Evolutionary conservation across 345 rosid species (phyloP), one percentile per base, ranked within the genome.

Genomic region (Lepidium didymum): DNA sequence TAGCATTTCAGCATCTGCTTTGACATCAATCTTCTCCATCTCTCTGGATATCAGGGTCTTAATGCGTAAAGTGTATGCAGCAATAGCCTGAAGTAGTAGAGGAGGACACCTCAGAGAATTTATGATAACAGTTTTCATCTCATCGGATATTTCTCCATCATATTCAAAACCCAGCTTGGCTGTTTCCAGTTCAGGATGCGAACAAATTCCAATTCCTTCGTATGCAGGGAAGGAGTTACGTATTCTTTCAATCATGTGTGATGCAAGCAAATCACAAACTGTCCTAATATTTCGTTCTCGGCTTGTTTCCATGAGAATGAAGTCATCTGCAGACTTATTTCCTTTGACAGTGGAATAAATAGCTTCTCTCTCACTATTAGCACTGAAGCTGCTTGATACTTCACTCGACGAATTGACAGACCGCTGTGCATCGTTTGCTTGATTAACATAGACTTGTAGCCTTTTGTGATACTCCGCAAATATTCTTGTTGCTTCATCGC

Each of bases 271-370:
- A 70, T 93, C 99, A 63, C 97, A 94, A 14, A 87, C 96, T 80
- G 83, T 88, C 74, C 92, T 81, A 31, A 94, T 81, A 81, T 87
- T 82, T 74, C 87, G 81, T 78, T 89, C 97, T 38, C 76, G 74
- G 3, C 83, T 63, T 36, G 95, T 94, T 83, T 91, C 99, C 69
- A 91, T 83, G 52, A 94, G 91, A 78, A 94, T 82, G 54, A 91
- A 75, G 78, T 87, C 96, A 68, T 89, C 97, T 4, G 82, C 81
- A 70, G 91, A 80, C 77, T 88, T 91, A 7, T 75, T 63, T 41
- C 95, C 92, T 81, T 86, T 90, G 55, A 93, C 87, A 65, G 97
- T 90, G 27, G 97, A 93, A 79, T 88, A 93, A 68, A 90, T 85
- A 70, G 96, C 80, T 71, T 90, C 98, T 69, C 81, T 90, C 52